Evolutionary conservation across 2,329 filamentous ascomycete genomes (phyloP), one percentile per base, ranked within the genome.

Genomic region (Fusarium brachygibbosum): DNA sequence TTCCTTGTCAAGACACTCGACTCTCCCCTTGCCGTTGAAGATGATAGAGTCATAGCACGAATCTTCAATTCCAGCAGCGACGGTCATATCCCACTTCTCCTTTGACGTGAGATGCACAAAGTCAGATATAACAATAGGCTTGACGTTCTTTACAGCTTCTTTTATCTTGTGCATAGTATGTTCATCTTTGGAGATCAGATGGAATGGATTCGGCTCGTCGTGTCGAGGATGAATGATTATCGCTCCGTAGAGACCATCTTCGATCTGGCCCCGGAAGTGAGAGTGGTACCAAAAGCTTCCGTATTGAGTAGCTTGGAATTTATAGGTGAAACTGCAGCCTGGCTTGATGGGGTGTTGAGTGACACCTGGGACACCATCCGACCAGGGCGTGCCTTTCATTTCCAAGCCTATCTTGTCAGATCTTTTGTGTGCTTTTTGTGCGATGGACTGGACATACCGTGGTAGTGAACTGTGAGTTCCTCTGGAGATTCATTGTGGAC

Each of bases 221-320:
- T 58, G 28, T 1, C 75, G 64, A 45, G 83, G 80, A 40, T 80
- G 79, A 19, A 90, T 85, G 12, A 85, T 72, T 1, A 90, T 84
- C 4, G 87, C 77, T 0, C 88, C 88, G 51, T 84, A 87, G 13
- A 88, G 77, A 0, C 89, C 89, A 68, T 91, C 88, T 59, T 88
- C 84, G 16, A 90, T 80, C 63, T 89, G 87, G 3, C 82, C 82
- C 2, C 79, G 77, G 25, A 81, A 80, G 70, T 90, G 88, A 0
- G 86, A 83, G 76, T 90, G 88, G 68, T 90, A 90, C 81, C 85
- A 89, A 76, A 87, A 88, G 41, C 83, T 84, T 5, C 88, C 88
- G 68, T 86, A 84, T 56, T 87, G 83, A 0, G 80, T 81, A 0
- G 87, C 87, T n/a, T 78, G 82, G 79, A 85, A 90, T 32, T 78